A percentile compares a stretch with the other conserved stretches of the same genome.
Conservation (phyloP, 2,329 filamentous ascomycete species). For the Trichoderma breve region DNA sequence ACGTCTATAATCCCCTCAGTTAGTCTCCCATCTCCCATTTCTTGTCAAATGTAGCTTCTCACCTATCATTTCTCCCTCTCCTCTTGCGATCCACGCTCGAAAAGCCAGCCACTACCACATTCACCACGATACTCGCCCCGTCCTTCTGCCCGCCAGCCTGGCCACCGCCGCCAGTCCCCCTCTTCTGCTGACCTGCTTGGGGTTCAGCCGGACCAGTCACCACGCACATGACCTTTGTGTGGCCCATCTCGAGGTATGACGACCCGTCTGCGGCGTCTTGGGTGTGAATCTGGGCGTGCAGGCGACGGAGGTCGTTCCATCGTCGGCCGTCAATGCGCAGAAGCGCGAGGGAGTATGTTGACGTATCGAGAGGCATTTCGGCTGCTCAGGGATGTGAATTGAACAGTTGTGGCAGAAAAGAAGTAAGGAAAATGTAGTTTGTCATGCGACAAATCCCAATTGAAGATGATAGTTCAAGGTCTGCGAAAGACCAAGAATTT, state of each 20-base stretch:
- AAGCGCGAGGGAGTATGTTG: constrained; percentile 83
- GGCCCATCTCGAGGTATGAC: constrained; percentile 92
- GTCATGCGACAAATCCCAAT: neutral
- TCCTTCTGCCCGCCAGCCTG: constrained; percentile 43
- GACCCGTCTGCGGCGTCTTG: constrained; percentile 92
- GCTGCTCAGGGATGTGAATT: neutral
- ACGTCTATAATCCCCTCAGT: constrained; percentile 52
- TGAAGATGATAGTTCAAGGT: neutral
- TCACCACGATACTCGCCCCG: constrained; percentile 66
- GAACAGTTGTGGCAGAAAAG: neutral
- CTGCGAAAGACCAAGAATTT: constrained; percentile 6
- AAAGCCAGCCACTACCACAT: constrained; percentile 84
- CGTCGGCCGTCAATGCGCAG: constrained; percentile 79
- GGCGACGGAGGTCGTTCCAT: constrained; percentile 93
- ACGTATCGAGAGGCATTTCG: constrained; percentile 88
- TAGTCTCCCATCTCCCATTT: neutral
- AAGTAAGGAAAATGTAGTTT: too few relatives aligned
- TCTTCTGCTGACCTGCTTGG: constrained; percentile 37
- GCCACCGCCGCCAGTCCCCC: constrained; percentile 29
- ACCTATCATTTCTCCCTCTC: constrained; percentile 76
- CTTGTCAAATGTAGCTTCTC: constrained; percentile 32
- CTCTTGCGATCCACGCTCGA: constrained; percentile 81
- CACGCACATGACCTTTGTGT: constrained; percentile 94
- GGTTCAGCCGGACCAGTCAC: constrained; percentile 80
- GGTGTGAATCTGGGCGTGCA: constrained; percentile 86